phyloP scores from a whole-genome alignment of 2,329 filamentous ascomycete species.

The Ascomycota sp. region DNA sequence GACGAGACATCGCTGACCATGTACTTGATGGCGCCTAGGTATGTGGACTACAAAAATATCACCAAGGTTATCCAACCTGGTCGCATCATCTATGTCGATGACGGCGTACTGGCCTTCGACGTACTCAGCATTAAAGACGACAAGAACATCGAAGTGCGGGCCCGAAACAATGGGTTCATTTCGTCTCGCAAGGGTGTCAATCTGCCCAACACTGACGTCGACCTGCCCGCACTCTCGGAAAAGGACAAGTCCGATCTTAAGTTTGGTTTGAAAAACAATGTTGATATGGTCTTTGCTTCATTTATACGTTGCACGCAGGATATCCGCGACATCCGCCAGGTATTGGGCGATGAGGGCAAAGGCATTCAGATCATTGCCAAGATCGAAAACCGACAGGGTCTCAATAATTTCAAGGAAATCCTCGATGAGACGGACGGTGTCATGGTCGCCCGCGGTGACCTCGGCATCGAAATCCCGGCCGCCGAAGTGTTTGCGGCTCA shows the following conservation, averaged over 20 bases:
- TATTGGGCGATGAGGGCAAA: slow-evolving; percentile 79
- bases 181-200: slow-evolving; percentile 99
- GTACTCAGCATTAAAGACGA: slow-evolving; percentile 76
- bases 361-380: slow-evolving; percentile 99
- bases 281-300: slow-evolving; percentile 97
- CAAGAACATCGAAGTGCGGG: slow-evolving; percentile 68
- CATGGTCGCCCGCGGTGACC: slow-evolving; percentile 96
- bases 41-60: slow-evolving; percentile 99
- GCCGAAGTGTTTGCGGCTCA: slow-evolving; percentile 97
- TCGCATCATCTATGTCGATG: slow-evolving; percentile 93
- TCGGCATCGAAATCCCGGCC: slow-evolving; percentile 92
- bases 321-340: slow-evolving; percentile 76
- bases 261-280: slow-evolving; percentile 95
- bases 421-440: slow-evolving; percentile 91
- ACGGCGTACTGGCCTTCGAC: slow-evolving; percentile 92
- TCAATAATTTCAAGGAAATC: slow-evolving; percentile 99
- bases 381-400: slow-evolving; percentile 98
- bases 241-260: slow-evolving; percentile 89
- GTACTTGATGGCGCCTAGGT: too few relatives aligned
- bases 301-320: slow-evolving; percentile 93
- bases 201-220: slow-evolving; percentile 94
- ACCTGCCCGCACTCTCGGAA: slow-evolving; percentile 89
- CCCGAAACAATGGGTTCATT: slow-evolving; percentile 96
- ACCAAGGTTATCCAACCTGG: slow-evolving; percentile 88
- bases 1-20: too few relatives aligned